Evolutionary conservation across 257 asterid species (phyloP).

Genomic region (Handroanthus guayacan): DNA sequence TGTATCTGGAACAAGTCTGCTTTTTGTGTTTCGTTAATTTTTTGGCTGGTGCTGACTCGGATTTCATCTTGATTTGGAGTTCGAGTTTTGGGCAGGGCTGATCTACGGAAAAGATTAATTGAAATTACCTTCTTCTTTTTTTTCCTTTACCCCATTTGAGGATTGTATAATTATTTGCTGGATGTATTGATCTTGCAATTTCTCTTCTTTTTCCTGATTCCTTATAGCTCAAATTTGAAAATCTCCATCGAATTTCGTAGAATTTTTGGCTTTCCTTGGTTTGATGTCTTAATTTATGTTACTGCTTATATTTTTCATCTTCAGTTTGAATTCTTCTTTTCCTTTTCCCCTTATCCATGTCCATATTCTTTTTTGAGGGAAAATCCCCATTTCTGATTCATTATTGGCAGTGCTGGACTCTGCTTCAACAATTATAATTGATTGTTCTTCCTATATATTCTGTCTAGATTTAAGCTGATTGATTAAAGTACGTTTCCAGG

Average conservation of each 20-base stretch:
- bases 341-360: neutral
- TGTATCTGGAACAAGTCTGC: slow-evolving; percentile 23
- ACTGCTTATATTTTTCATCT: neutral
- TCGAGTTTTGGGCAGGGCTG: neutral
- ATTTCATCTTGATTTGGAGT: neutral
- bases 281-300: neutral
- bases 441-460: neutral
- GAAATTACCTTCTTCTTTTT: no score
- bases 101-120: neutral
- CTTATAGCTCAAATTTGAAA: neutral
- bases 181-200: neutral
- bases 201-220: neutral
- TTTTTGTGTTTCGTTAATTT: slow-evolving; percentile 12
- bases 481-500: slow-evolving; percentile 42
- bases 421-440: neutral
- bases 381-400: neutral
- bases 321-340: no score
- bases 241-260: neutral
- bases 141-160: neutral
- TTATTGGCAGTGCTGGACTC: neutral
- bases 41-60: slow-evolving; percentile 14
- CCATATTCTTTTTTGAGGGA: no score
- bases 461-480: neutral
- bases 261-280: neutral
- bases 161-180: no score